Base-by-base conservation (phyloP, 208 protist species). In the Sergeia podlipaevii region DNA sequence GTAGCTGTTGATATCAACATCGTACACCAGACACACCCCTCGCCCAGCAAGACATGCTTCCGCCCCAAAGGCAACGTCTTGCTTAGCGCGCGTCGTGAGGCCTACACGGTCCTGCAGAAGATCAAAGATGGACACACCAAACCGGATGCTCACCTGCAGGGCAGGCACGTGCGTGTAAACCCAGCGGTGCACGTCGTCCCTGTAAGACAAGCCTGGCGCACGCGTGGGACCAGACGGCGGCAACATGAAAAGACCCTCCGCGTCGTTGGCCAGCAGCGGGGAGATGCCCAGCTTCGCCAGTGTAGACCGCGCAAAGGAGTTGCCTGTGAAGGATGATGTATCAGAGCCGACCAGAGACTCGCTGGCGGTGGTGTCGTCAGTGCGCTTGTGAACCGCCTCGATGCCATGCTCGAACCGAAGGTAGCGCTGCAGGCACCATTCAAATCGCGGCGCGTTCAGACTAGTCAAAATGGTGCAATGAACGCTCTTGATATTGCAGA, bases 371-470 rank as follows among this genome's bases (percentile, higher is more conserved):
- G n/a, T n/a, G n/a, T n/a, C n/a, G n/a, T n/a, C n/a, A n/a, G n/a
- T n/a, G n/a, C n/a, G n/a, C n/a, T n/a, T n/a, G n/a, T n/a, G n/a
- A n/a, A n/a, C n/a, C n/a, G n/a, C n/a, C n/a, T n/a, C n/a, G n/a
- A n/a, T n/a, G n/a, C n/a, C n/a, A n/a, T n/a, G n/a, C 4, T 67
- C 23, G 23, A 37, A 32, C 11, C 3, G 17, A 17, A n/a, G 36
- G 56, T 50, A 72, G n/a, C 58, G 26, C 7, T 42, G 41, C 2
- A 82, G 36, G 38, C 68, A 82, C 47, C 69, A 71, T 41, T 80
- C 74, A 27, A 86, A 53, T 4, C 74, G 80, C 7, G 82, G 77
- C 10, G 51, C 53, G 47, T 89, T 89, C 34, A 89, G 53, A 36
- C 70, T 54, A 10, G 20, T 28, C 54, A 89, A 47, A 43, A 72